A percentile compares a stretch with the other conserved stretches of the same genome.
phyloP scores from a whole-genome alignment of 805 yeast species.

The Schwanniomyces polymorphus region DNA sequence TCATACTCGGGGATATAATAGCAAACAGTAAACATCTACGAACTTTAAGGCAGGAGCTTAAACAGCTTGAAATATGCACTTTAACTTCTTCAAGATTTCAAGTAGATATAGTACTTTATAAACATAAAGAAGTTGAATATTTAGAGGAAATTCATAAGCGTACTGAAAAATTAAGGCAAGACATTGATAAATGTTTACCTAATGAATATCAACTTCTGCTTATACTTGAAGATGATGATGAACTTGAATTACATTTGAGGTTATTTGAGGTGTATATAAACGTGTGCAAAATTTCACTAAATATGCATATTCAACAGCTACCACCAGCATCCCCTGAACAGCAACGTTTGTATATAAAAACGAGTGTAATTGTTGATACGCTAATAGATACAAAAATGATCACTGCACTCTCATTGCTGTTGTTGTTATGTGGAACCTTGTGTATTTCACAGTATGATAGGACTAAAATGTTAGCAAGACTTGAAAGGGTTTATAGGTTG shows the following conservation, averaged over 20 bases:
- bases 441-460: conserved; percentile 19
- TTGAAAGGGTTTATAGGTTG: conserved; percentile 8
- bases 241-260: conserved; percentile 7
- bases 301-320: conserved; percentile 12
- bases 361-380: conserved; percentile 11
- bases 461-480: conserved; percentile 12
- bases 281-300: conserved; percentile 13
- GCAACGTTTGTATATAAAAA: conserved; percentile 9
- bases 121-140: not conserved
- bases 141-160: not conserved
- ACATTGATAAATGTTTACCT: not conserved
- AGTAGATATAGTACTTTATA: not conserved
- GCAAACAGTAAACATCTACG: conserved; percentile 3
- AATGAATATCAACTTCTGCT: not conserved
- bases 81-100: not conserved
- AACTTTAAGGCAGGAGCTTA: not conserved
- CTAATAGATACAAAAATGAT: conserved; percentile 14
- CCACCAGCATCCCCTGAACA: conserved; percentile 13
- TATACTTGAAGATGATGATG: not conserved
- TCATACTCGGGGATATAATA: conserved; percentile 15
- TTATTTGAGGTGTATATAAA: conserved; percentile 13
- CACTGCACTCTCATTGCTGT: conserved; percentile 16
- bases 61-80: not conserved
- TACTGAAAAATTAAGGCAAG: not conserved
- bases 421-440: conserved; percentile 25